Evolutionary conservation across 345 rosid genomes (phyloP).

Genomic region (Eucalyptus sp.): DNA sequence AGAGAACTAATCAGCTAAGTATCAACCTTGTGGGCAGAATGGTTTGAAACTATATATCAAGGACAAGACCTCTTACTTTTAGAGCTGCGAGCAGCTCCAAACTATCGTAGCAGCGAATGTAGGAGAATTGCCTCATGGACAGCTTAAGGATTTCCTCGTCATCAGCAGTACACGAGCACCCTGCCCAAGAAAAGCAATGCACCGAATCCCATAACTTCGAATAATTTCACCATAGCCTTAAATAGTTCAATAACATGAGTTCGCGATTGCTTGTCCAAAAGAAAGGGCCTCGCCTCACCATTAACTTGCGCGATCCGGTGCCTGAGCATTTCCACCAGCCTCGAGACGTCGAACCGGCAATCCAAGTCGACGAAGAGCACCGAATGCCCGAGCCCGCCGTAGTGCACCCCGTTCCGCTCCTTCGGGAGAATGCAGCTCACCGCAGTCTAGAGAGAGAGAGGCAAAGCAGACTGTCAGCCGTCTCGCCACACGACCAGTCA

Average conservation of each 20-base stretch:
- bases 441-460: slow-evolving; percentile 18
- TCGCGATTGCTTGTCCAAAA: neutral
- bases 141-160: slow-evolving; percentile 37
- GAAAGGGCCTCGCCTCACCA: neutral
- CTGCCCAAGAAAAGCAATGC: neutral
- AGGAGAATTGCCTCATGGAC: slow-evolving; percentile 57
- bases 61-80: slow-evolving; percentile 31
- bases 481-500: neutral
- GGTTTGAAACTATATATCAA: neutral
- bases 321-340: slow-evolving; percentile 50
- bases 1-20: neutral
- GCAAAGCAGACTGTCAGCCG: neutral
- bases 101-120: slow-evolving; percentile 56
- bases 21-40: neutral
- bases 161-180: neutral
- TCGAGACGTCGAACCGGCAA: slow-evolving; percentile 52
- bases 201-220: neutral
- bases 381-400: slow-evolving; percentile 52
- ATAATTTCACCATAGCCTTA: neutral
- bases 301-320: slow-evolving; percentile 34
- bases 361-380: slow-evolving; percentile 67
- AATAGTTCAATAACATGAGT: neutral
- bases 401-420: slow-evolving; percentile 50
- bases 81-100: slow-evolving; percentile 56
- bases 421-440: slow-evolving; percentile 57